phyloP scores from a whole-genome alignment of 2,329 filamentous ascomycete genomes.

The Diaporthe vexans region DNA sequence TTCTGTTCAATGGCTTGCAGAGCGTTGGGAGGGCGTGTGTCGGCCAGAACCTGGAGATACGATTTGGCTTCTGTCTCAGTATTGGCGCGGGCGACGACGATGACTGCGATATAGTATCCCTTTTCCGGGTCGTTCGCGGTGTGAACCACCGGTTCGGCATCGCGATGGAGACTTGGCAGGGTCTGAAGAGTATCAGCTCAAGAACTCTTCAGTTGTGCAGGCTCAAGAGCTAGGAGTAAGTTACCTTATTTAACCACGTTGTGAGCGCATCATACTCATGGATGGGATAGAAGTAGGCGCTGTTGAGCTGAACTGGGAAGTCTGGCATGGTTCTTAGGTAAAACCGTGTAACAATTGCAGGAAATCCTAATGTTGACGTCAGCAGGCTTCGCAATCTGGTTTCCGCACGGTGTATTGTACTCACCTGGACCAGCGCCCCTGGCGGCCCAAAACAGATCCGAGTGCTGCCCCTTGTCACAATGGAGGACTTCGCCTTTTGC shows the following conservation, averaged over 20 bases:
- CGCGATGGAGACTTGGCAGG: not conserved
- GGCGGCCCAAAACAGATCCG: conserved; percentile 1
- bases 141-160: not conserved
- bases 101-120: not conserved
- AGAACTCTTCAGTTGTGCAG: too few relatives aligned
- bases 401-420: not conserved
- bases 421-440: not conserved
- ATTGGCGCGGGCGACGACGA: not conserved
- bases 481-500: not conserved
- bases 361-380: not conserved
- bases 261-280: not conserved
- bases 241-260: conserved; percentile 4
- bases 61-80: not conserved
- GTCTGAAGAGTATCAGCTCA: not conserved
- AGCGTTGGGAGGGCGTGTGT: conserved; percentile 2
- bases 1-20: not conserved
- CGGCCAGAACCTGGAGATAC: not conserved
- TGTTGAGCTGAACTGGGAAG: not conserved
- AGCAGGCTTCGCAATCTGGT: not conserved
- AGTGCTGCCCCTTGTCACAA: not conserved
- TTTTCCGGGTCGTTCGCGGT: not conserved
- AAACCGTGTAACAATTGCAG: not conserved
- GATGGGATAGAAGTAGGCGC: not conserved
- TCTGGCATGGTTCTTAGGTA: not conserved
- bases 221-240: not conserved